Evolutionary conservation across 306 rosid genomes (phyloP).

Genomic region (Trifolium pratense): DNA sequence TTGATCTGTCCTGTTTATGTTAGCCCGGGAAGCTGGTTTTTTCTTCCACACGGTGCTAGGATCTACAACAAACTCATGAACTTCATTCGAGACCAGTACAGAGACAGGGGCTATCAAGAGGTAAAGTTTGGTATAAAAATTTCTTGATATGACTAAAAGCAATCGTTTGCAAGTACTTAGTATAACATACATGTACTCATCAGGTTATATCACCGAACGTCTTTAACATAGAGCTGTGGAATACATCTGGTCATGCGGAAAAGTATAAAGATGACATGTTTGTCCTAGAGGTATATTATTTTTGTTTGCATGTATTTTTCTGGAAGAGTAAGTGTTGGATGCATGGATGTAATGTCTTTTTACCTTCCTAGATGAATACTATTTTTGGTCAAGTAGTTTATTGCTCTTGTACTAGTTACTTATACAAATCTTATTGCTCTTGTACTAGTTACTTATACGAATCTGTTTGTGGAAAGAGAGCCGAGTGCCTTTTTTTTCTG

Average conservation of each 20-base stretch:
- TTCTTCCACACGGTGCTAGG: slow-evolving; percentile 86
- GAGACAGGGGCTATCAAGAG: slow-evolving; percentile 92
- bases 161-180: slow-evolving; percentile 22
- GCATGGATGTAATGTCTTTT: background rate
- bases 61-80: slow-evolving; percentile 81
- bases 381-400: background rate
- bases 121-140: slow-evolving; percentile 47
- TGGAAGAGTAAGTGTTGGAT: slow-evolving; percentile 9
- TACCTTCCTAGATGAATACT: slow-evolving; percentile 16
- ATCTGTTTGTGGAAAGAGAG: background rate
- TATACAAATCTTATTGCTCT: background rate
- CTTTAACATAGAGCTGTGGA: slow-evolving; percentile 95
- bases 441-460: background rate
- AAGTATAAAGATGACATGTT: slow-evolving; percentile 95
- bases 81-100: slow-evolving; percentile 77
- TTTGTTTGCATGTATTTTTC: slow-evolving; percentile 5
- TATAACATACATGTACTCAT: slow-evolving; percentile 40
- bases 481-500: too few species aligned
- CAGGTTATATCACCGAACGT: slow-evolving; percentile 95
- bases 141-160: slow-evolving; percentile 31
- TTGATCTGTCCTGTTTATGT: slow-evolving; percentile 36
- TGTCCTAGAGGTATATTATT: slow-evolving; percentile 74
- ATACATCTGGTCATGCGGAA: slow-evolving; percentile 93
- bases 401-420: slow-evolving; percentile 1
- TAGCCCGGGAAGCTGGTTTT: slow-evolving; percentile 99